These are phyloP conservation scores for Isatis lusitanica DNA, from an alignment of 441 rosid genomes.

Conservation along the genomic window DNA sequence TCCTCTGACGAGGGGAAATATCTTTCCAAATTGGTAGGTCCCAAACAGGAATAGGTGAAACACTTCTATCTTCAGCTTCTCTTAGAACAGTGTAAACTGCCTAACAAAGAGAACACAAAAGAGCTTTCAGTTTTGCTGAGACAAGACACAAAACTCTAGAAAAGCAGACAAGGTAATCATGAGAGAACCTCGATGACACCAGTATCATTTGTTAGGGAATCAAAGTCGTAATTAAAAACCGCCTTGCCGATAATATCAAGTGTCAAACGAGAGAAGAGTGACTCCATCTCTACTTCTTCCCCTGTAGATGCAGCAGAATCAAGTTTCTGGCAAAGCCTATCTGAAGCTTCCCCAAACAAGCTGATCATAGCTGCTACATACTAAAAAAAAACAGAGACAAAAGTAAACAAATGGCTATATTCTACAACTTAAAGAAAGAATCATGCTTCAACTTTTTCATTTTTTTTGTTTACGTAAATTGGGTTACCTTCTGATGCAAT, in stretches of 20 bases:
- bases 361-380: constrained; percentile 92
- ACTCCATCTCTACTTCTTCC: constrained; percentile 95
- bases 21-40: constrained; percentile 96
- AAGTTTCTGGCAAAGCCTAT: constrained; percentile 88
- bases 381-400: constrained; percentile 40
- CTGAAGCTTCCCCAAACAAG: constrained; percentile 86
- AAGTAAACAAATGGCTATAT: background rate
- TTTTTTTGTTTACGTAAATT: background rate
- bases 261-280: constrained; percentile 94
- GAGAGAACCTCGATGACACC: constrained; percentile 87
- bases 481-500: constrained; percentile 79
- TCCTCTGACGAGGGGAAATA: constrained; percentile 84
- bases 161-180: background rate
- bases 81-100: constrained; percentile 91
- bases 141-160: constrained; percentile 8
- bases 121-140: constrained; percentile 10
- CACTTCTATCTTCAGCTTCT: constrained; percentile 97
- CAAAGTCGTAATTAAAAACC: constrained; percentile 93
- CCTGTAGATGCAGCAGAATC: constrained; percentile 74
- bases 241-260: constrained; percentile 95
- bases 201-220: constrained; percentile 85
- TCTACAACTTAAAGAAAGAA: background rate
- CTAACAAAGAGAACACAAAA: constrained; percentile 40
- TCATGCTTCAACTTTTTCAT: no score
- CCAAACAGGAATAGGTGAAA: constrained; percentile 91